These are phyloP conservation scores for Vicia faba DNA, from an alignment of 306 rosid species.

Conservation along the genomic window DNA sequence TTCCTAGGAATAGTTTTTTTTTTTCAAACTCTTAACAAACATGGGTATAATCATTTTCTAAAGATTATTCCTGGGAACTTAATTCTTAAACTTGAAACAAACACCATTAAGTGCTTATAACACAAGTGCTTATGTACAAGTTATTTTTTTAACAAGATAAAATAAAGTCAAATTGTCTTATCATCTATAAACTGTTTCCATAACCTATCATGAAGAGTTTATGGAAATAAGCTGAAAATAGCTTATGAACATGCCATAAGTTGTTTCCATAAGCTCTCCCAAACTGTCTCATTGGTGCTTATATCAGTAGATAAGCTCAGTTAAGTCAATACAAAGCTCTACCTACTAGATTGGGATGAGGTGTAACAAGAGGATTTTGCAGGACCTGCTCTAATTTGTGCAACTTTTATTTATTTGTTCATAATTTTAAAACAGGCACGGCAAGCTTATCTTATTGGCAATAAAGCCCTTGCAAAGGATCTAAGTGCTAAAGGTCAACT, in stretches of 20 bases:
- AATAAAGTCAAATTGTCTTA: not conserved
- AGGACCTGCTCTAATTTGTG: slow-evolving; percentile 28
- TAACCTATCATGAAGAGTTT: not conserved
- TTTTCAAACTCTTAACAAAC: too few species aligned
- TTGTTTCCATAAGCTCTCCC: not conserved
- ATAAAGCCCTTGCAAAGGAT: slow-evolving; percentile 93
- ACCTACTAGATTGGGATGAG: slow-evolving; percentile 11
- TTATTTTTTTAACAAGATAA: not conserved
- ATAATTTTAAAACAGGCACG: slow-evolving; percentile 69
- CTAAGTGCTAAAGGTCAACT: slow-evolving; percentile 87
- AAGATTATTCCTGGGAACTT: too few species aligned
- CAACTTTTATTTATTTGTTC: slow-evolving; percentile 34
- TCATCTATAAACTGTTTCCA: not conserved
- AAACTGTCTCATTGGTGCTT: not conserved
- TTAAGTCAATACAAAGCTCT: not conserved
- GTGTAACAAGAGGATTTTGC: slow-evolving; percentile 7
- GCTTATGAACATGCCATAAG: not conserved
- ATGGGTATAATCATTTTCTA: too few species aligned
- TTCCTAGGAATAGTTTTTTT: too few species aligned
- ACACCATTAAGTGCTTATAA: not conserved
- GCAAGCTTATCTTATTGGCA: slow-evolving; percentile 89
- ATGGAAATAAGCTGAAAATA: not conserved
- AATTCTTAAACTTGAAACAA: too few species aligned
- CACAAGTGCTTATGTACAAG: not conserved
- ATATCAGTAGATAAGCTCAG: not conserved